These are phyloP conservation scores for Blastobotrys muscicola DNA, from an alignment of 805 yeast species.

Conservation along the genomic window DNA sequence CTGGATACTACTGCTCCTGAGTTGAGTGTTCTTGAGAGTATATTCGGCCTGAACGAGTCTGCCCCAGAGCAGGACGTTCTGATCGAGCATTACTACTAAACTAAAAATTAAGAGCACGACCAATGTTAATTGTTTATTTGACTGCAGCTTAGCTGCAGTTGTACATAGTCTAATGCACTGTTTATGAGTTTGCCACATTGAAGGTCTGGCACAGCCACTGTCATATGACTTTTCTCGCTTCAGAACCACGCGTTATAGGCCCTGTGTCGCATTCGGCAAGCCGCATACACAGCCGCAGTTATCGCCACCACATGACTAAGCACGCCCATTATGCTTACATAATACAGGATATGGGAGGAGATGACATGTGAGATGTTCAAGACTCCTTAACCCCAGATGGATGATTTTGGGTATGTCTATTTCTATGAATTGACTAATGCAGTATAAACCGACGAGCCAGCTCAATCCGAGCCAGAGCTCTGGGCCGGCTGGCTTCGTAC, in stretches of 20 bases:
- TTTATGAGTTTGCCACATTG: background rate
- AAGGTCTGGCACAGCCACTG: background rate
- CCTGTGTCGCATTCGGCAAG: background rate
- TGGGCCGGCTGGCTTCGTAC: conserved; percentile 28
- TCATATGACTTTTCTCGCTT: background rate
- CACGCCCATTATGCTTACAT: background rate
- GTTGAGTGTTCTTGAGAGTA: conserved; percentile 90
- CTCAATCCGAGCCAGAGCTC: conserved; percentile 31
- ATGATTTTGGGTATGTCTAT: conserved; percentile 15
- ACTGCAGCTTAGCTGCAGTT: background rate
- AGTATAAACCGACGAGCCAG: conserved; percentile 28
- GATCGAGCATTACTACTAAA: conserved; percentile 30
- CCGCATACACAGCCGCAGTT: too few species aligned
- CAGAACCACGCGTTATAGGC: background rate
- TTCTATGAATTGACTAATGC: background rate
- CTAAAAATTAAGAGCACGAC: background rate
- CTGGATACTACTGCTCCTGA: conserved; percentile 98
- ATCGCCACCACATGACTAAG: background rate
- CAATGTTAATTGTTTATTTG: background rate
- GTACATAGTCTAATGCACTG: background rate
- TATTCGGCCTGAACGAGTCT: conserved; percentile 45
- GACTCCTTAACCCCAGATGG: conserved; percentile 5
- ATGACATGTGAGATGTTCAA: too few species aligned
- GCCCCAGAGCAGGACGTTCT: conserved; percentile 32
- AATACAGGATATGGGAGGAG: background rate